Conservation (phyloP, 306 rosid genomes). For the Sechiopsis laciniata region DNA sequence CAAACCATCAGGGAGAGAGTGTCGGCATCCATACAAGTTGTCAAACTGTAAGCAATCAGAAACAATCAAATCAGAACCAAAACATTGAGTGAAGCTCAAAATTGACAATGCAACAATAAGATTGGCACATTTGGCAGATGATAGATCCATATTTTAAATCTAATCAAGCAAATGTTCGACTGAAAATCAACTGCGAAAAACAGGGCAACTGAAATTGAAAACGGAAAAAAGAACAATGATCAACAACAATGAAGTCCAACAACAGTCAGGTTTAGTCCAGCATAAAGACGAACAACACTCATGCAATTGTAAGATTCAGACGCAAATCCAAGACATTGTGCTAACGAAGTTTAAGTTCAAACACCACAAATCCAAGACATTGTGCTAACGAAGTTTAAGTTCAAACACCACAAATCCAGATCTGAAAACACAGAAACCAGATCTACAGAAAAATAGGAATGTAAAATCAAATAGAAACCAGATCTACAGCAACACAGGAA, state of each 20-base stretch:
- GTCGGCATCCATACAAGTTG: constrained; percentile 75
- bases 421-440: background rate
- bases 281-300: background rate
- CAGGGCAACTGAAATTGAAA: background rate
- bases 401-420: background rate
- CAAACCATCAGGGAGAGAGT: constrained; percentile 71
- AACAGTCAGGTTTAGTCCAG: background rate
- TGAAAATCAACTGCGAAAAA: background rate
- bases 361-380: background rate
- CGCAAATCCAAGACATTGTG: background rate
- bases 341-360: background rate
- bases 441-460: no score
- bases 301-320: background rate
- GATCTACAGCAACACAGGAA: no score
- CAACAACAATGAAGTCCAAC: background rate
- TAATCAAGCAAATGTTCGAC: background rate
- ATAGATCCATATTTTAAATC: background rate
- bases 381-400: background rate
- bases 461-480: no score
- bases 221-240: background rate
- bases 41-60: constrained; percentile 44
- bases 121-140: background rate
- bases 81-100: background rate
- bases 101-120: background rate
- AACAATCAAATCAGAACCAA: background rate